Percentiles rank a stretch among this genome's conserved stretches.
Conservation (phyloP, 2,329 filamentous ascomycete genomes). For the Ceratocystis variospora region DNA sequence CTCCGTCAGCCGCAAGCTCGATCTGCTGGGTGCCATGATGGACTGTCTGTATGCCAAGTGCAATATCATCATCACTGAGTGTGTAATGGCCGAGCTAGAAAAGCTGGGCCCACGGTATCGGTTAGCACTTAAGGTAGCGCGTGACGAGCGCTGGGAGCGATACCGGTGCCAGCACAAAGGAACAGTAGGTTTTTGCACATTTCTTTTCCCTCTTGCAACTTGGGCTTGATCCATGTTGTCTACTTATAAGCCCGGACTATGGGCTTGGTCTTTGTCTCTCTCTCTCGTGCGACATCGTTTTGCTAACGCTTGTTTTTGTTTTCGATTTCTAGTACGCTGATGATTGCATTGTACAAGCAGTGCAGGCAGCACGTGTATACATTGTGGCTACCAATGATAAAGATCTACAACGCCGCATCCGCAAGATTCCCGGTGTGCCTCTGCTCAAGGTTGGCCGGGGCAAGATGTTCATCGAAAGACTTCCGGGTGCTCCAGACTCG, state of each 20-base stretch:
- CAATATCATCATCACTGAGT: slow-evolving; percentile 67
- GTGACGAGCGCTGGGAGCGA: slow-evolving; percentile 78
- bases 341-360: slow-evolving; percentile 68
- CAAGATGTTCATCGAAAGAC: slow-evolving; percentile 87
- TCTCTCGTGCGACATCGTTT: neutral
- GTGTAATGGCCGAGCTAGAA: slow-evolving; percentile 73
- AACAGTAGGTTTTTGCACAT: slow-evolving; percentile 24
- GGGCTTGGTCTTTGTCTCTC: neutral
- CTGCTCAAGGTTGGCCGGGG: slow-evolving; percentile 72
- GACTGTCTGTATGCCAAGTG: slow-evolving; percentile 87
- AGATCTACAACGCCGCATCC: slow-evolving; percentile 66
- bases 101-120: slow-evolving; percentile 82
- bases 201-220: neutral
- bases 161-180: slow-evolving; percentile 85
- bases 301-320: slow-evolving; percentile 3
- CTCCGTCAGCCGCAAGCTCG: slow-evolving; percentile 81
- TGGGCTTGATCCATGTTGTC: neutral
- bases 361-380: slow-evolving; percentile 62
- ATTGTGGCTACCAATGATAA: slow-evolving; percentile 67
- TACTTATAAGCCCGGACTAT: neutral
- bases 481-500: slow-evolving; percentile 66
- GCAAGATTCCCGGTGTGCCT: slow-evolving; percentile 56
- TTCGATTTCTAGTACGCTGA: slow-evolving; percentile 45
- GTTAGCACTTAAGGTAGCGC: slow-evolving; percentile 69
- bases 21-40: slow-evolving; percentile 79